Evolutionary conservation across 2,329 filamentous ascomycete genomes (phyloP), one percentile per base, ranked within the genome.

Genomic region (Berkeleyomyces basicola): DNA sequence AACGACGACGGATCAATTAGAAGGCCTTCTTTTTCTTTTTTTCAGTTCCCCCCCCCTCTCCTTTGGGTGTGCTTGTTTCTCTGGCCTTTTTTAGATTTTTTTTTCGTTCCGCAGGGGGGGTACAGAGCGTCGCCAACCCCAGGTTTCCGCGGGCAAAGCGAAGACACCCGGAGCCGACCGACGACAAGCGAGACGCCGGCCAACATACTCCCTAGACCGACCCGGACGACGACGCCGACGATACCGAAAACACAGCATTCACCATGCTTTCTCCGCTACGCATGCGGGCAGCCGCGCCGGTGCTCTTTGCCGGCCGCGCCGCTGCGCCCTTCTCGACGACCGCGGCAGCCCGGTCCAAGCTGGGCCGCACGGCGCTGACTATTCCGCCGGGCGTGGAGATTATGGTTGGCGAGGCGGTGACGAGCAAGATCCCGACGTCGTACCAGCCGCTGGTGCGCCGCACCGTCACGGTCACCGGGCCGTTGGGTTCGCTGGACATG

Each of bases 331-430:
- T 96, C 77, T 91, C 88, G 63, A 85, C 83, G 49, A 86, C 88
- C 51, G 71, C 82, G 61, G 74, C 75, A 71, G 78, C 79, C 68
- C 75, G 78, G 64, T 96, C 92, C 53, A 93, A 96, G 78, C 86
- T 99, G 66, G 93, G 93, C 68, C 81, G 84, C 68, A 87, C 87
- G 65, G 82, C 88, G 33, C 81, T 96, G 61, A 85, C 88, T 62
- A 79, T 96, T 40, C 92, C 92, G 0, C 85, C 88, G 0, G 88
- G 89, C 66, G 93, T 99, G 63, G 86, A 86, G 60, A 78, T 99
- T 49, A 76, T 82, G 9, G 75, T 91, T 64, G 80, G 87, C 65
- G 81, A 90, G 65, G 81, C 84, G 3, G 74, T 72, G 61, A 69
- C 78, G 39, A 76, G 77, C 70, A 77, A 74, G 67, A 78, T 81